A percentile compares a stretch with the other conserved stretches of the same genome.
phyloP scores from a whole-genome alignment of 139 green algal species.

The Picochlorum costavermella region DNA sequence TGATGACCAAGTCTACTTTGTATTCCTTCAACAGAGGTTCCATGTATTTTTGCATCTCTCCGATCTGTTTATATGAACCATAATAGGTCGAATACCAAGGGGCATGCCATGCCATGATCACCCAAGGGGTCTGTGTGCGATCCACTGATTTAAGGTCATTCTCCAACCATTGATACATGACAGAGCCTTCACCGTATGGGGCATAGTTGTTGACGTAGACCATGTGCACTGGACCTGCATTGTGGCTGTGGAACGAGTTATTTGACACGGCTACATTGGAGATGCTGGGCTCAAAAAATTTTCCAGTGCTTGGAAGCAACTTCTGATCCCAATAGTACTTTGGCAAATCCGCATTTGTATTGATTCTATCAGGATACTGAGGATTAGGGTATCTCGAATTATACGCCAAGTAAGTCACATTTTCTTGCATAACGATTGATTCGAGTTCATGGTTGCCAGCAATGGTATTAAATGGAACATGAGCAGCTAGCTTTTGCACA shows the following conservation, averaged over 20 bases:
- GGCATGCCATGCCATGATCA: constrained; percentile 62
- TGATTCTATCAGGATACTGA: too few relatives aligned
- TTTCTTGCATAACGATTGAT: too few relatives aligned
- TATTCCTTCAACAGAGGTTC: constrained; percentile 48
- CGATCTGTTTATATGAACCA: not conserved
- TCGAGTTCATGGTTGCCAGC: too few relatives aligned
- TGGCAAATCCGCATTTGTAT: not conserved
- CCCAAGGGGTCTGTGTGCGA: constrained; percentile 56
- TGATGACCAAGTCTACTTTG: constrained; percentile 62
- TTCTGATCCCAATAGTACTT: not conserved
- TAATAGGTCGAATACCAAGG: constrained; percentile 35
- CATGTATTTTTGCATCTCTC: constrained; percentile 18
- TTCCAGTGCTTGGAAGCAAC: too few relatives aligned
- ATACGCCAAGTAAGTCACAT: too few relatives aligned
- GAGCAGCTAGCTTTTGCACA: not conserved
- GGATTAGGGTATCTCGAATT: too few relatives aligned
- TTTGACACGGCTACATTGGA: not conserved
- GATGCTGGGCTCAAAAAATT: not conserved
- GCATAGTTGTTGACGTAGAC: not conserved
- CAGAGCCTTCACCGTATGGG: constrained; percentile 20
- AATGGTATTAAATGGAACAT: too few relatives aligned
- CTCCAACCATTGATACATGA: constrained; percentile 58
- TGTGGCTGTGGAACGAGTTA: not conserved
- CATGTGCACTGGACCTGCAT: not conserved
- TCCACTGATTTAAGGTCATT: constrained; percentile 55